Evolutionary conservation across 805 yeast species (phyloP).

Genomic region (Candida koratica): DNA sequence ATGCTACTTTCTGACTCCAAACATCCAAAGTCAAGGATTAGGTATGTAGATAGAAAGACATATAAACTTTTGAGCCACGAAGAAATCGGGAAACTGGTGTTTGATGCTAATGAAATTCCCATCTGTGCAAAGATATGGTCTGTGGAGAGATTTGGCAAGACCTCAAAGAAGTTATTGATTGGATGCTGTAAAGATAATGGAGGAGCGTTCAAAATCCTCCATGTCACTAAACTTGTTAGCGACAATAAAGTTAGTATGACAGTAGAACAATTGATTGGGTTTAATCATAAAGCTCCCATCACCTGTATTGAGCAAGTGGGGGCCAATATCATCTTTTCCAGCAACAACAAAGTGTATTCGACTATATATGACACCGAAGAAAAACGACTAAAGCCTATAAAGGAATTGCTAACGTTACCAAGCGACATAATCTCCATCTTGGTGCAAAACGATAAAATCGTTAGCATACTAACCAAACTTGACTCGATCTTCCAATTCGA

Average conservation of each 20-base stretch:
- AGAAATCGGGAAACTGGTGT: slow-evolving; percentile 17
- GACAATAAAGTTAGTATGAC: slow-evolving; percentile 16
- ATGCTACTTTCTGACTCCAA: slow-evolving; percentile 30
- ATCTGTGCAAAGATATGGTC: slow-evolving; percentile 33
- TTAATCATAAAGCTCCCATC: slow-evolving; percentile 31
- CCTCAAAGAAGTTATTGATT: slow-evolving; percentile 33
- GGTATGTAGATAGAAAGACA: slow-evolving; percentile 32
- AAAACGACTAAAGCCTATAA: slow-evolving; percentile 29
- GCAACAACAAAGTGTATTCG: slow-evolving; percentile 26
- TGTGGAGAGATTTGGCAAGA: slow-evolving; percentile 25
- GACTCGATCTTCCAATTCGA: slow-evolving; percentile 34
- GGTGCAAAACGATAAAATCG: slow-evolving; percentile 15
- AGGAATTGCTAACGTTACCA: slow-evolving; percentile 22
- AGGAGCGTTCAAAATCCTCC: slow-evolving; percentile 37
- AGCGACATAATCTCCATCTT: slow-evolving; percentile 29
- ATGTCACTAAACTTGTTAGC: slow-evolving; percentile 20
- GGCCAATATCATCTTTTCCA: slow-evolving; percentile 30
- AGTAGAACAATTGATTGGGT: slow-evolving; percentile 30
- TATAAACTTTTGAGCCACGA: slow-evolving; percentile 21
- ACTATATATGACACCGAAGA: slow-evolving; percentile 32
- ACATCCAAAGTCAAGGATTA: slow-evolving; percentile 22
- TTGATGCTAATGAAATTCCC: slow-evolving; percentile 27
- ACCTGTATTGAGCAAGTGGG: slow-evolving; percentile 31
- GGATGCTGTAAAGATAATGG: slow-evolving; percentile 10
- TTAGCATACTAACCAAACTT: slow-evolving; percentile 27